These are phyloP conservation scores for Botrytis squamosa DNA, from an alignment of 2,329 filamentous ascomycete genomes.

Conservation along the genomic window DNA sequence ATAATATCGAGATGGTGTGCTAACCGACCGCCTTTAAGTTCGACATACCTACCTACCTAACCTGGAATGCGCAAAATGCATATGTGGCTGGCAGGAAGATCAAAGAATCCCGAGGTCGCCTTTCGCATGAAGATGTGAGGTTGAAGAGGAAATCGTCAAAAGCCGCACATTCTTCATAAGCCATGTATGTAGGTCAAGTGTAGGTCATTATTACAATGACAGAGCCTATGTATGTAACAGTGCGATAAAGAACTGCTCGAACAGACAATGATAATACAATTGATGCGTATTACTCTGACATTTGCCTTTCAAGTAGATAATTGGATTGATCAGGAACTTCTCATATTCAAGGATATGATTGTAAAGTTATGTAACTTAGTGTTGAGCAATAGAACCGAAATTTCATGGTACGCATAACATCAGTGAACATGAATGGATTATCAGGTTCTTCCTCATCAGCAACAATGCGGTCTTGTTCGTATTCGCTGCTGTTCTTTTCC, in stretches of 20 bases:
- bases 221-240: not conserved
- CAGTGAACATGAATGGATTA: not conserved
- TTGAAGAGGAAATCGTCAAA: no score
- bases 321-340: not conserved
- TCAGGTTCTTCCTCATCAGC: not conserved
- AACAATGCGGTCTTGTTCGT: not conserved
- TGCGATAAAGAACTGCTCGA: not conserved
- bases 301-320: no score
- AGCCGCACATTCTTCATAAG: not conserved
- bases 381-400: not conserved
- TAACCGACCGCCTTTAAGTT: not conserved
- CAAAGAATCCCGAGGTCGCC: not conserved
- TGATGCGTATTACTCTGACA: not conserved
- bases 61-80: not conserved
- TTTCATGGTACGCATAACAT: not conserved
- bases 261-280: no score
- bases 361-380: not conserved
- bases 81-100: not conserved
- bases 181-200: not conserved
- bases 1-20: not conserved
- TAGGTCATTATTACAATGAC: not conserved
- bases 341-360: not conserved
- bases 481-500: not conserved
- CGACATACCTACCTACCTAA: no score
- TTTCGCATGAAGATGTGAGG: not conserved